Conservation (phyloP, 257 asterid genomes). For the Ligustrum vulgare region DNA sequence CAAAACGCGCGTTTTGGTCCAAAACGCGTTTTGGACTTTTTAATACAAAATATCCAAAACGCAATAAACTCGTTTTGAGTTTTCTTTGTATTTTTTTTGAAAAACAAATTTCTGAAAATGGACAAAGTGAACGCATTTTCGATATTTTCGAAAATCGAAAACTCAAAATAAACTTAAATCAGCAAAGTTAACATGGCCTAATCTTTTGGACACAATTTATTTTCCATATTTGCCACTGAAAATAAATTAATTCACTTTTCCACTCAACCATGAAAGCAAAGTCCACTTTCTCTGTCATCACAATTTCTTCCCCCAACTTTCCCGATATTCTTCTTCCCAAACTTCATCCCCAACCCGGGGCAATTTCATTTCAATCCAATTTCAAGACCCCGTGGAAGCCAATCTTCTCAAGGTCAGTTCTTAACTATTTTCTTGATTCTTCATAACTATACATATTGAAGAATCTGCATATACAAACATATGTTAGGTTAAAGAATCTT, state of each 20-base stretch:
- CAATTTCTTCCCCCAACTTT: constrained; percentile 3
- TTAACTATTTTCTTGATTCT: background rate
- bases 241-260: background rate
- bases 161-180: no score
- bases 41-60: no score
- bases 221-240: background rate
- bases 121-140: no score
- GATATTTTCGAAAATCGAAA: no score
- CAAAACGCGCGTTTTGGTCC: no score
- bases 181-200: no score
- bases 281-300: constrained; percentile 1
- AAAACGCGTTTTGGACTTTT: no score
- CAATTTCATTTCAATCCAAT: background rate
- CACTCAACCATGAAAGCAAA: background rate
- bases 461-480: background rate
- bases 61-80: no score
- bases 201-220: background rate
- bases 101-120: no score
- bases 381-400: background rate
- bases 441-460: background rate
- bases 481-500: constrained; percentile 22
- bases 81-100: no score
- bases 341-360: background rate
- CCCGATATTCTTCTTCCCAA: background rate
- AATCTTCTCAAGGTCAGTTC: background rate